Base-by-base conservation (phyloP, 2,329 filamentous ascomycete species). In the Aspergillus sergii region DNA sequence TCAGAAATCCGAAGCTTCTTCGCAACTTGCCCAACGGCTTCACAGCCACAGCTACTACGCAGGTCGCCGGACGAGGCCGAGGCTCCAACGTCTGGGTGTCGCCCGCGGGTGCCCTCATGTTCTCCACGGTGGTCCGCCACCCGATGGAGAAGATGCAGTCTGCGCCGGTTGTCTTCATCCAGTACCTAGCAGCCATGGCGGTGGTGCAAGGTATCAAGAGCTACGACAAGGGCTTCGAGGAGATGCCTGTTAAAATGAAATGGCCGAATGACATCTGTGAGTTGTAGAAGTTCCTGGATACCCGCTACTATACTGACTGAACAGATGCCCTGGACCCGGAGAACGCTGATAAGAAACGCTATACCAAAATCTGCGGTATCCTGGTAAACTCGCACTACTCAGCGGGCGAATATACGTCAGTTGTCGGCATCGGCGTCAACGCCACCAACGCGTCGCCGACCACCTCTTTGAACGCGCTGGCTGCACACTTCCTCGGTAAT, bases 251-350 rank as follows among this genome's bases (percentile, higher is more conserved):
- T 46, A 93, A 91, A 75, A 80, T 99, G 36, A 99, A 99, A 78
- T 99, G 95, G 95, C 95, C 95, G 12, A 99, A 99, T 72, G 95
- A 99, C 74, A 92, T 99, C 60, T 94, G 88, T 89, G 78, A 76
- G 84, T 78, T 50, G 9, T 5, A 50, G n/a, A n/a, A 9, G 5
- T 3, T 36, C 26, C n/a, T 34, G 19, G 2, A 51, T 53, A 7
- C 28, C 16, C 2, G 8, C 16, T 9, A 2, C 30, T 50, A 66
- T 21, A 39, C 62, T 64, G 48, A 67, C 21, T 21, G n/a, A 14
- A 7, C 43, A 87, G 87, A 93, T 72, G 90, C 89, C 0, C 82
- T 87, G 26, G 89, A 93, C 72, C 91, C 86, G 7, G 81, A 78
- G 59, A 83, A 83, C 54, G 82, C 82, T 2, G 76, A 80, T 1